Evolutionary conservation across 768 basidiomycete genomes (phyloP), one percentile per base, ranked within the genome.

Genomic region (Dentipellis sp.): DNA sequence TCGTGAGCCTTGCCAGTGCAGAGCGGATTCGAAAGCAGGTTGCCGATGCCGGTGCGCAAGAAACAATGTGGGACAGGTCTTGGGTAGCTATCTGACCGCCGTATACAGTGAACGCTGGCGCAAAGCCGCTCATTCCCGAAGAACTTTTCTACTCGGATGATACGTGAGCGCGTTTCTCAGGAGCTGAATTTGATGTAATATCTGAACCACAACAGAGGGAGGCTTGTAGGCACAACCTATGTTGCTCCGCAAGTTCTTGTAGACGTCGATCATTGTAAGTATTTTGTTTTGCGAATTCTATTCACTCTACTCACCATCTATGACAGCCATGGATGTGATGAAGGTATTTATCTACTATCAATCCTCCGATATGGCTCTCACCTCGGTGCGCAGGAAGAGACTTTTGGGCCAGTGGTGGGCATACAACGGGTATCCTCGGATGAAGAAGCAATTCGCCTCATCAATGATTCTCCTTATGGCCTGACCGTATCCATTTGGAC

Each of bases 401-500:
- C 91, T 0, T 97, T 97, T 60, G 97, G 97, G 0, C 97, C 97
- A 0, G 79, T 97, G 6, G 75, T 97, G 29, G 94, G 94, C 10
- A 93, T 99, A 58, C 88, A 91, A 38, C 52, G 89, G 88, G 88
- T 92, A 19, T 74, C 78, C 9, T 83, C 83, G 0, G 97, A 97
- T 67, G 88, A 85, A 47, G 92, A 95, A 67, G 97, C 97, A 1
- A 72, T 97, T 55, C 67, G 70, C 16, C 79, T 98, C 35, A 99
- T 99, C 90, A 98, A 99, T 68, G 94, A 98, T 68, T 97, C 94
- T 14, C 82, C 81, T 0, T 98, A 94, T 66, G 97, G 97, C 12
- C 77, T 99, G 19, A 99, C 95, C 1, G 92, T 91, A 4, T 94
- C 92, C 16, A 68, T 99, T 35, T 99, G 95, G 97, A 97, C 97